Evolutionary conservation across 495 filamentous ascomycete species (phyloP).

Genomic region (Staphylotrichum tortipilum): DNA sequence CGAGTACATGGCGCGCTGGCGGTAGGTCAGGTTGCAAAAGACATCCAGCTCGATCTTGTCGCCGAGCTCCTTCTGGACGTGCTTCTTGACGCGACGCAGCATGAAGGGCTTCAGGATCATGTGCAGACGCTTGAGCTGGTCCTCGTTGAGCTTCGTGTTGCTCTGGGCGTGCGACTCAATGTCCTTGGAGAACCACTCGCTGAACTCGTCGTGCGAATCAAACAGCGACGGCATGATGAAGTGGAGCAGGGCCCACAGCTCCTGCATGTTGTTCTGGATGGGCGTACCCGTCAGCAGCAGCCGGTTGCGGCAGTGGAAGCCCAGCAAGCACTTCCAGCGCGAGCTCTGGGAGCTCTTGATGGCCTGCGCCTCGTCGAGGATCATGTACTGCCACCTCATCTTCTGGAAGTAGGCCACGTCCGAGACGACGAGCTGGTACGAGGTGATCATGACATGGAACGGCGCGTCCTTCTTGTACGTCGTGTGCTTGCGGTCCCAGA

Average conservation of each 20-base stretch:
- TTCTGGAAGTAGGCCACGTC: slow-evolving; percentile 97
- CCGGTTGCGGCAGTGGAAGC: slow-evolving; percentile 92
- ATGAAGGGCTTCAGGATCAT: slow-evolving; percentile 99
- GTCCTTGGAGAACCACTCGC: slow-evolving; percentile 99
- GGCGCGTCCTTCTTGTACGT: slow-evolving; percentile 86
- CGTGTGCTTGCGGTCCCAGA: slow-evolving; percentile 97
- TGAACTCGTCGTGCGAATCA: slow-evolving; percentile 98
- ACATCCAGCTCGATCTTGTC: slow-evolving; percentile 97
- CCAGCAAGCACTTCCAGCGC: slow-evolving; percentile 89
- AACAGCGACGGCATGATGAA: slow-evolving; percentile 99
- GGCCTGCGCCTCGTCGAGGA: slow-evolving; percentile 94
- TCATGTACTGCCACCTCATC: slow-evolving; percentile 99
- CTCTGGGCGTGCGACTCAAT: slow-evolving; percentile 98
- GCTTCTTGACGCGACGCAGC: slow-evolving; percentile 97
- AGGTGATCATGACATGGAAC: slow-evolving; percentile 94
- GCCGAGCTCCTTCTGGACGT: slow-evolving; percentile 95
- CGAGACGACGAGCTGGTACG: slow-evolving; percentile 92
- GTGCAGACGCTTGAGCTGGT: slow-evolving; percentile 90
- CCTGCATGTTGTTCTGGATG: slow-evolving; percentile 99
- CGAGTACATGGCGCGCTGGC: slow-evolving; percentile 88
- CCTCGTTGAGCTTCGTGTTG: slow-evolving; percentile 97
- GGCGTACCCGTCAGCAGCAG: slow-evolving; percentile 92
- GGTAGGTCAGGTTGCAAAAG: slow-evolving; percentile 94
- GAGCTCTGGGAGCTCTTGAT: slow-evolving; percentile 98
- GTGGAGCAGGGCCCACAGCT: slow-evolving; percentile 93